A percentile compares a stretch with the other conserved stretches of the same genome.
phyloP scores from a whole-genome alignment of 768 basidiomycete species.

The Imleria badia region DNA sequence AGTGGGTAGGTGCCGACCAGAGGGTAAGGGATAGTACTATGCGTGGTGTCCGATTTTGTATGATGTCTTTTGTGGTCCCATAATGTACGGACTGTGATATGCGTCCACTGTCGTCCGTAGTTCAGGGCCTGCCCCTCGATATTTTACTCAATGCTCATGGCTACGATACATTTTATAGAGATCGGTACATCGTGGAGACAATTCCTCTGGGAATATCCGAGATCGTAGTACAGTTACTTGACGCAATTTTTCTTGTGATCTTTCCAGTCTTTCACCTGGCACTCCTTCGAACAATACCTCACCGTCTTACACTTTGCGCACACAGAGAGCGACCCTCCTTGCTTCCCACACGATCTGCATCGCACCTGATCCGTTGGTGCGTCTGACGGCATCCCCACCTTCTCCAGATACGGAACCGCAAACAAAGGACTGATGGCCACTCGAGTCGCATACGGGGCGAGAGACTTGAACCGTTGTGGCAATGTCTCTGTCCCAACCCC shows the following conservation, averaged over 20 bases:
- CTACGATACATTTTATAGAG: too few relatives aligned
- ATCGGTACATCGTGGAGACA: too few relatives aligned
- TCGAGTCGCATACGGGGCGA: constrained; percentile 47
- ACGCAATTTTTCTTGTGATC: constrained; percentile 40
- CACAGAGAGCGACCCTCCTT: constrained; percentile 22
- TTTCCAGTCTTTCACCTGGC: constrained; percentile 50
- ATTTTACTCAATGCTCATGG: too few relatives aligned
- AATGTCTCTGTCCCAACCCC: constrained; percentile 47
- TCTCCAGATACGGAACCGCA: constrained; percentile 48
- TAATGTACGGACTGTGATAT: too few relatives aligned
- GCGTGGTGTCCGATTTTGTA: too few relatives aligned
- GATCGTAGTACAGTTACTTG: background rate
- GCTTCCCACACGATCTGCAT: constrained; percentile 26
- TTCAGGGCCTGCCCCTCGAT: too few relatives aligned
- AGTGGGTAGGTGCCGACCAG: too few relatives aligned
- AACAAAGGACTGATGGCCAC: constrained; percentile 56
- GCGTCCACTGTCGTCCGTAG: too few relatives aligned
- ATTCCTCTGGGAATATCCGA: too few relatives aligned
- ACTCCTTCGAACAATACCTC: constrained; percentile 44
- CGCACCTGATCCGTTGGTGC: background rate
- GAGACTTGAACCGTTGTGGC: constrained; percentile 34
- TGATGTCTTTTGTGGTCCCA: too few relatives aligned
- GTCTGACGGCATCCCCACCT: constrained; percentile 20
- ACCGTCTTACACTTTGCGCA: constrained; percentile 40
- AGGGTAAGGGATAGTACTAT: too few relatives aligned